Percentiles rank a stretch among this genome's conserved stretches.
Conservation (phyloP, 306 rosid species). For the Arachis stenosperma region DNA sequence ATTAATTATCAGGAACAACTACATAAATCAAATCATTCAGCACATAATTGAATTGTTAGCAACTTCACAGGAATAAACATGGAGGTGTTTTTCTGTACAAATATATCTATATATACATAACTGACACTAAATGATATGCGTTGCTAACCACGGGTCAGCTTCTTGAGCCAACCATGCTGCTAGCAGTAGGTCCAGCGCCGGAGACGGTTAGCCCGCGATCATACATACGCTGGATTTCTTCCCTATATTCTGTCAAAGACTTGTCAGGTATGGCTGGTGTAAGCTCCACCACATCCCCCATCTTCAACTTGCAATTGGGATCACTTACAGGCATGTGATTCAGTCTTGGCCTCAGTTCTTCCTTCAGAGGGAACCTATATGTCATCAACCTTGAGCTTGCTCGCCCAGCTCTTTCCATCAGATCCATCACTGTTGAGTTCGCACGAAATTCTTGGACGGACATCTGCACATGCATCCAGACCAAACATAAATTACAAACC, state of each 20-base stretch:
- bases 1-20: conserved; percentile 16
- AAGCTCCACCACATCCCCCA: conserved; percentile 95
- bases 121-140: conserved; percentile 26
- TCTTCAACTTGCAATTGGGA: conserved; percentile 75
- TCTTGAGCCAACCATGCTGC: conserved; percentile 63
- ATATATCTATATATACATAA: conserved; percentile 37
- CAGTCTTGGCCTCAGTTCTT: conserved; percentile 90
- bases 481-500: not conserved
- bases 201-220: conserved; percentile 68
- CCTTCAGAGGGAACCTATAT: conserved; percentile 82
- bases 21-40: conserved; percentile 45
- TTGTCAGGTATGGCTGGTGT: conserved; percentile 79
- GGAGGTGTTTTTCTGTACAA: conserved; percentile 55
- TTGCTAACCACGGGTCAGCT: conserved; percentile 49
- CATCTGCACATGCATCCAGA: conserved; percentile 64
- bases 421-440: conserved; percentile 68
- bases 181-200: conserved; percentile 49
- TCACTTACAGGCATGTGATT: conserved; percentile 73
- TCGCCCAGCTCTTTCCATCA: conserved; percentile 70
- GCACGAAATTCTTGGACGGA: conserved; percentile 92
- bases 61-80: conserved; percentile 41
- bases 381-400: conserved; percentile 72
- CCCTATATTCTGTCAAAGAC: conserved; percentile 83
- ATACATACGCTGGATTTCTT: conserved; percentile 95
- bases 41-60: conserved; percentile 50